phyloP scores from a whole-genome alignment of 1,284 basidiomycete species.

The Chalciporus sp. region DNA sequence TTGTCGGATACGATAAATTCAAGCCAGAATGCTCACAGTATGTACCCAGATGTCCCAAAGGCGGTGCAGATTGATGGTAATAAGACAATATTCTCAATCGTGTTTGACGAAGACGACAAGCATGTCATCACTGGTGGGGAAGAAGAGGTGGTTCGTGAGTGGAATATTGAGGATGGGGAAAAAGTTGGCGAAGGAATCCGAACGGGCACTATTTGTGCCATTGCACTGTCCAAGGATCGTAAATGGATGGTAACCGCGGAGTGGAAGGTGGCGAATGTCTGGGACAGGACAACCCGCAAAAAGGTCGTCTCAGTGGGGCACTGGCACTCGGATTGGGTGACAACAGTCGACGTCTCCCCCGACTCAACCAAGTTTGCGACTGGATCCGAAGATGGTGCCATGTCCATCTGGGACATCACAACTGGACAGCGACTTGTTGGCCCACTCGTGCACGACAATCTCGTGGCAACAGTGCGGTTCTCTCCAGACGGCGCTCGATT shows the following conservation, averaged over 20 bases:
- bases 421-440: not conserved
- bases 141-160: slow-evolving; percentile 1
- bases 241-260: slow-evolving; percentile 13
- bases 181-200: slow-evolving; percentile 2
- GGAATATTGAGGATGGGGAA: slow-evolving; percentile 3
- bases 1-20: too few relatives aligned
- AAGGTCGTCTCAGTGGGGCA: not conserved
- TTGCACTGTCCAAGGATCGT: slow-evolving; percentile 6
- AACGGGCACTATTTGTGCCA: not conserved
- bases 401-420: too few relatives aligned
- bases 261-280: not conserved
- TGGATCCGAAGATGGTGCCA: too few relatives aligned
- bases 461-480: not conserved
- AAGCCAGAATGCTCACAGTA: not conserved
- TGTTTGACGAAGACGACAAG: slow-evolving; percentile 4
- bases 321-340: not conserved
- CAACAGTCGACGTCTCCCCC: not conserved
- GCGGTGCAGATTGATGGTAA: not conserved
- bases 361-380: not conserved
- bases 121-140: not conserved
- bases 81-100: not conserved
- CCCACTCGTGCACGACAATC: not conserved
- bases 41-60: not conserved
- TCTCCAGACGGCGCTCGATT: not conserved
- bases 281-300: slow-evolving; percentile 2